phyloP scores from a whole-genome alignment of 768 basidiomycete species.

The Mycena filopes region DNA sequence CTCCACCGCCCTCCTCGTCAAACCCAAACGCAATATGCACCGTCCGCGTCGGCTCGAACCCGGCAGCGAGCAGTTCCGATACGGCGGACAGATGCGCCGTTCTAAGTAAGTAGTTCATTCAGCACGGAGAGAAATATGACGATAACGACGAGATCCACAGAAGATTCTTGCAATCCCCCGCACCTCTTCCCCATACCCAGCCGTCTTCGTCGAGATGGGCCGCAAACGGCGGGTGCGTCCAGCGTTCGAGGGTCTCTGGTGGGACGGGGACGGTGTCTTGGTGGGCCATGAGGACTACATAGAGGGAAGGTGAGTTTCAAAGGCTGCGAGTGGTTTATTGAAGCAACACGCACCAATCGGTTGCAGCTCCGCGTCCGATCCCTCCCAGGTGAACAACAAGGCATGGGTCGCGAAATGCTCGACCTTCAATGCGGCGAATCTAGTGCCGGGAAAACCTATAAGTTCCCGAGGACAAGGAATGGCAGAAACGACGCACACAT shows the following conservation, averaged over 20 bases:
- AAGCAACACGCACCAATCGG: conserved; percentile 57
- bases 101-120: background rate
- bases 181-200: conserved; percentile 63
- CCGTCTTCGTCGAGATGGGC: conserved; percentile 52
- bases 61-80: conserved; percentile 13
- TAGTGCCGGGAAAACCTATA: background rate
- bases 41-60: conserved; percentile 25
- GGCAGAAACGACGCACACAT: conserved; percentile 61
- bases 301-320: conserved; percentile 25
- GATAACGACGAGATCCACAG: background rate
- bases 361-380: conserved; percentile 55
- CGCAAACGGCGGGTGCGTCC: conserved; percentile 60
- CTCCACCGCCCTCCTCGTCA: conserved; percentile 57
- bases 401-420: conserved; percentile 65
- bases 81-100: conserved; percentile 18
- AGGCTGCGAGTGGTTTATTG: no score
- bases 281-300: conserved; percentile 14
- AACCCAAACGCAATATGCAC: conserved; percentile 46
- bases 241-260: conserved; percentile 50
- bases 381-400: conserved; percentile 66
- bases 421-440: conserved; percentile 10
- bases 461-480: no score
- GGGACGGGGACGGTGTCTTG: conserved; percentile 65
- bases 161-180: conserved; percentile 44
- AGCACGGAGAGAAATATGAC: background rate